These are phyloP conservation scores for Stagonosporopsis chrysanthemi DNA, from an alignment of 2,329 filamentous ascomycete species.

Conservation along the genomic window DNA sequence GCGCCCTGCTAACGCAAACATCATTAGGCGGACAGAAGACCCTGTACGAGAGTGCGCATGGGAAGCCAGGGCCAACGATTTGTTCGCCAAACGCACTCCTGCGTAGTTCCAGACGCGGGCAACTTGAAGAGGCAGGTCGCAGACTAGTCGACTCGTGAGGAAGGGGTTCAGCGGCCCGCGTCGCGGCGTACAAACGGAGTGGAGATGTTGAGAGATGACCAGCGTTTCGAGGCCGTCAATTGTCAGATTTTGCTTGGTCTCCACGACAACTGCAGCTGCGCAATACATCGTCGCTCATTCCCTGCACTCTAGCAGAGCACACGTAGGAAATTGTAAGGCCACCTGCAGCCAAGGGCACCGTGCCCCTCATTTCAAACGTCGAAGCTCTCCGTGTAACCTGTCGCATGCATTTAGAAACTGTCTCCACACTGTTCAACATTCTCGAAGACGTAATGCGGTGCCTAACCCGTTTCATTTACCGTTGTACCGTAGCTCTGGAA, in stretches of 20 bases:
- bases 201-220: slow-evolving; percentile 20
- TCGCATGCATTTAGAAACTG: slow-evolving; percentile 3
- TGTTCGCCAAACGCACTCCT: slow-evolving; percentile 8
- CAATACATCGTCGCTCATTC: not conserved
- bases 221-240: not conserved
- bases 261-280: not conserved
- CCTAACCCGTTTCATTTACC: slow-evolving; percentile 3
- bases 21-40: slow-evolving; percentile 3
- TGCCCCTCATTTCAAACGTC: slow-evolving; percentile 16
- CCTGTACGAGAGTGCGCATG: slow-evolving; percentile 9
- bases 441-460: slow-evolving; percentile 8
- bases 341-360: slow-evolving; percentile 7
- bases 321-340: slow-evolving; percentile 5
- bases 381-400: slow-evolving; percentile 12
- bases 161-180: slow-evolving; percentile 16
- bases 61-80: slow-evolving; percentile 9
- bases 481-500: not conserved
- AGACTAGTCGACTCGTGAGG: not conserved
- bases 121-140: slow-evolving; percentile 14
- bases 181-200: slow-evolving; percentile 6
- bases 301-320: slow-evolving; percentile 5
- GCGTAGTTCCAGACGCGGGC: slow-evolving; percentile 7
- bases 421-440: slow-evolving; percentile 4
- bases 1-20: slow-evolving; percentile 12
- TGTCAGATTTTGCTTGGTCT: slow-evolving; percentile 1